phyloP scores from a whole-genome alignment of 495 filamentous ascomycete genomes.

The Aspergillus coremiiformis region DNA sequence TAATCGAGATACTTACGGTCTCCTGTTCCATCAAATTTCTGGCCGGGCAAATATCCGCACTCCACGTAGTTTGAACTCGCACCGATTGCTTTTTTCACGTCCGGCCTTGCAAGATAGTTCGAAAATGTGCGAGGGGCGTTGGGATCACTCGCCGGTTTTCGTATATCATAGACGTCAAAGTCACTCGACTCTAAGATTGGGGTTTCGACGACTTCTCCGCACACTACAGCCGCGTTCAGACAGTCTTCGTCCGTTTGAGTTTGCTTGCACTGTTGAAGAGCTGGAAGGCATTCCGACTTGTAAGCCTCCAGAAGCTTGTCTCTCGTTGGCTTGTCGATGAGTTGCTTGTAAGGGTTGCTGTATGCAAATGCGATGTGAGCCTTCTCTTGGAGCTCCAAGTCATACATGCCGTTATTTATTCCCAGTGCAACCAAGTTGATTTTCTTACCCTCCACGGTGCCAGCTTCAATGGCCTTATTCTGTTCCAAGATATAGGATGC shows the following conservation, averaged over 20 bases:
- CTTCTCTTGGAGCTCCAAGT: conserved; percentile 42
- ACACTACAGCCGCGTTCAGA: conserved; percentile 34
- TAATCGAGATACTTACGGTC: conserved; percentile 31
- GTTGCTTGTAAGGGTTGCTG: conserved; percentile 44
- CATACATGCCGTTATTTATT: conserved; percentile 53
- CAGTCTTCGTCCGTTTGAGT: conserved; percentile 34
- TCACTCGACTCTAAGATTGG: conserved; percentile 25
- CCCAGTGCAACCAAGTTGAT: conserved; percentile 49
- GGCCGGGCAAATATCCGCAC: conserved; percentile 31
- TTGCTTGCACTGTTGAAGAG: conserved; percentile 28
- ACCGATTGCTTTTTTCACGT: conserved; percentile 44
- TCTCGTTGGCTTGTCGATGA: conserved; percentile 40
- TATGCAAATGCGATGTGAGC: conserved; percentile 45
- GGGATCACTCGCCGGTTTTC: conserved; percentile 34
- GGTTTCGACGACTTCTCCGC: conserved; percentile 38
- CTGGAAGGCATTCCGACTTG: conserved; percentile 34
- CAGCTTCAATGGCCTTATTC: conserved; percentile 38
- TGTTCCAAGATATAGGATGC: conserved; percentile 44
- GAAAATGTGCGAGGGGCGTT: conserved; percentile 44
- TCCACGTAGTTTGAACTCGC: conserved; percentile 41
- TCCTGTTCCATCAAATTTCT: conserved; percentile 39
- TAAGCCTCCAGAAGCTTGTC: conserved; percentile 31
- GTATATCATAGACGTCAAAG: conserved; percentile 48
- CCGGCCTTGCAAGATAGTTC: conserved; percentile 31
- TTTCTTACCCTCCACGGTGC: conserved; percentile 35